Evolutionary conservation across 495 filamentous ascomycete species (phyloP).

Genomic region (Jackrogersella multiformis): DNA sequence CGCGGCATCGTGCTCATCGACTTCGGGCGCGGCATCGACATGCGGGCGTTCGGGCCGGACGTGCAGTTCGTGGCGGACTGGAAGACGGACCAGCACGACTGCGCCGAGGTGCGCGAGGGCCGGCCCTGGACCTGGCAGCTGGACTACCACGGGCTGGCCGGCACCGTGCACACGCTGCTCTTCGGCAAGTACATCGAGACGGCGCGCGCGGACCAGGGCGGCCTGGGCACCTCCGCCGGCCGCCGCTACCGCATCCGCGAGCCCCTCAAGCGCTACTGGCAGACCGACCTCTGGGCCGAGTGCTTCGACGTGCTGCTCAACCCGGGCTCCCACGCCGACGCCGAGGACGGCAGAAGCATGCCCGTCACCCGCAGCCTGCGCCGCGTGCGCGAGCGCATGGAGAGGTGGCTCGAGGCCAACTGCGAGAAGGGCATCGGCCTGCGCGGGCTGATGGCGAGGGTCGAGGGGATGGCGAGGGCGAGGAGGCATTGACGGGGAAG

Average conservation of each 20-base stretch:
- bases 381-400: constrained; percentile 78
- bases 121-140: constrained; percentile 96
- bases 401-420: constrained; percentile 80
- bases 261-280: constrained; percentile 91
- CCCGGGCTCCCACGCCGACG: constrained; percentile 68
- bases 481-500: constrained; percentile 44
- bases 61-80: constrained; percentile 96
- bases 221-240: constrained; percentile 57
- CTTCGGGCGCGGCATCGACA: constrained; percentile 94
- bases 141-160: constrained; percentile 92
- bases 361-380: constrained; percentile 75
- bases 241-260: constrained; percentile 75
- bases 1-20: constrained; percentile 91
- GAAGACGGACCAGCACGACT: constrained; percentile 84
- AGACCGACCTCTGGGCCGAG: constrained; percentile 85
- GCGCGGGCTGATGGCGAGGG: constrained; percentile 73
- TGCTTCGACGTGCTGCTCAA: constrained; percentile 90
- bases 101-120: constrained; percentile 91
- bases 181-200: constrained; percentile 97
- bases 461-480: constrained; percentile 63
- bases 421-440: constrained; percentile 83
- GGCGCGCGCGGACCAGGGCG: constrained; percentile 59
- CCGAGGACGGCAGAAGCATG: constrained; percentile 67
- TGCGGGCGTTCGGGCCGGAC: constrained; percentile 77
- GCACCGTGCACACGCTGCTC: constrained; percentile 82